A percentile compares a stretch with the other conserved stretches of the same genome.
Conservation (phyloP, 306 rosid genomes). For the Prunus padus region DNA sequence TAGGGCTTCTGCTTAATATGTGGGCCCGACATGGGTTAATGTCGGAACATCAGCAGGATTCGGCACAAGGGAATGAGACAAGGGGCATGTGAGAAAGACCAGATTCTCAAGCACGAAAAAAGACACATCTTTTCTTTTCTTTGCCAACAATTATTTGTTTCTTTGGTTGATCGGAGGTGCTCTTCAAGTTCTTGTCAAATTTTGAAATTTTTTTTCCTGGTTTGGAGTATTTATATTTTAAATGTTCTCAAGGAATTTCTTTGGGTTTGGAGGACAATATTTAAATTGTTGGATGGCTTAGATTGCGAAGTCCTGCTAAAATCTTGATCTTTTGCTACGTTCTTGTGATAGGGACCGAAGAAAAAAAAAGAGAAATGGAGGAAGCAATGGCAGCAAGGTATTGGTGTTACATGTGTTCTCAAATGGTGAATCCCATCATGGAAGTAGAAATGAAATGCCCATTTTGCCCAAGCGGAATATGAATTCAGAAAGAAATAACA, state of each 20-base stretch:
- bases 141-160: not conserved
- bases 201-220: not conserved
- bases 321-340: not conserved
- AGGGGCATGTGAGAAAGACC: too few species aligned
- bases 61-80: too few species aligned
- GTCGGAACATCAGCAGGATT: too few species aligned
- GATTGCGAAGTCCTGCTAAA: not conserved
- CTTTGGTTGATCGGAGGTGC: not conserved
- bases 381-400: slow-evolving; percentile 54
- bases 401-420: slow-evolving; percentile 68
- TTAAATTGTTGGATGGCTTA: not conserved
- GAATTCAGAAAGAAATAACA: too few species aligned
- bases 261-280: not conserved
- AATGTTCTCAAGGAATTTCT: not conserved
- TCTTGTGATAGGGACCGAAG: not conserved
- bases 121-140: too few species aligned
- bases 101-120: too few species aligned
- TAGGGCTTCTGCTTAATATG: too few species aligned
- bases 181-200: not conserved
- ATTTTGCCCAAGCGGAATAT: slow-evolving; percentile 53
- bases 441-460: slow-evolving; percentile 70
- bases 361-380: slow-evolving; percentile 42
- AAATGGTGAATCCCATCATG: slow-evolving; percentile 54
- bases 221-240: not conserved
- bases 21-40: too few species aligned